phyloP scores from a whole-genome alignment of 768 basidiomycete genomes.

The Boletus sp. region DNA sequence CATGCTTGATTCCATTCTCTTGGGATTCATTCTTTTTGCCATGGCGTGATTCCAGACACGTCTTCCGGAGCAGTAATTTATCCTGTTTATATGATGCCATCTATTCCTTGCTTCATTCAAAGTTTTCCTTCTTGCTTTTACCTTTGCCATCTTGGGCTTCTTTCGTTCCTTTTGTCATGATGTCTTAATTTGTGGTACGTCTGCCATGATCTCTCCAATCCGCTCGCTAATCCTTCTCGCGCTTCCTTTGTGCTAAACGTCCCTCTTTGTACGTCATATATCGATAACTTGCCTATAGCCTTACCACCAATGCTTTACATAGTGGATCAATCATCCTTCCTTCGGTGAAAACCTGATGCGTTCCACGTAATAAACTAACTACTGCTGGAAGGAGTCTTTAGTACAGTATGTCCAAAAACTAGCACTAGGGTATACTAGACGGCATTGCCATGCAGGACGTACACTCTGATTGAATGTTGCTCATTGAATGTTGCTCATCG shows the following conservation, averaged over 20 bases:
- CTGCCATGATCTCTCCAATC: not conserved
- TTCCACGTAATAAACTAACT: not conserved
- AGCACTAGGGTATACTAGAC: not conserved
- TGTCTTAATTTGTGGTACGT: constrained; percentile 3
- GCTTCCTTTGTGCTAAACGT: constrained; percentile 5
- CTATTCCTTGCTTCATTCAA: constrained; percentile 8
- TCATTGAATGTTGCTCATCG: too few species aligned
- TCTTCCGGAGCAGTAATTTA: constrained; percentile 24
- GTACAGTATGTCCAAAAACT: constrained; percentile 1
- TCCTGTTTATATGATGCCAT: constrained; percentile 27
- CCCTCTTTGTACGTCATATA: constrained; percentile 1
- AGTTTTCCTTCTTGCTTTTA: constrained; percentile 8
- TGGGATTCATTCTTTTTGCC: constrained; percentile 3
- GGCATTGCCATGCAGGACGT: not conserved
- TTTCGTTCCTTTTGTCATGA: constrained; percentile 4
- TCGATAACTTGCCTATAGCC: constrained; percentile 4
- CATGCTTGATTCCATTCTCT: constrained; percentile 1
- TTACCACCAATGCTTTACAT: not conserved
- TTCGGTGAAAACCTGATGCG: not conserved
- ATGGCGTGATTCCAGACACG: not conserved
- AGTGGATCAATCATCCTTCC: not conserved
- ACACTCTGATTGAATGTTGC: too few species aligned
- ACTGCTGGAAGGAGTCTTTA: constrained; percentile 11
- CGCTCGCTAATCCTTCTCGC: constrained; percentile 13
- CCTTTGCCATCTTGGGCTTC: constrained; percentile 11